Evolutionary conservation across 495 filamentous ascomycete genomes (phyloP), one percentile per base, ranked within the genome.

Genomic region (Penicillium waksmanii): DNA sequence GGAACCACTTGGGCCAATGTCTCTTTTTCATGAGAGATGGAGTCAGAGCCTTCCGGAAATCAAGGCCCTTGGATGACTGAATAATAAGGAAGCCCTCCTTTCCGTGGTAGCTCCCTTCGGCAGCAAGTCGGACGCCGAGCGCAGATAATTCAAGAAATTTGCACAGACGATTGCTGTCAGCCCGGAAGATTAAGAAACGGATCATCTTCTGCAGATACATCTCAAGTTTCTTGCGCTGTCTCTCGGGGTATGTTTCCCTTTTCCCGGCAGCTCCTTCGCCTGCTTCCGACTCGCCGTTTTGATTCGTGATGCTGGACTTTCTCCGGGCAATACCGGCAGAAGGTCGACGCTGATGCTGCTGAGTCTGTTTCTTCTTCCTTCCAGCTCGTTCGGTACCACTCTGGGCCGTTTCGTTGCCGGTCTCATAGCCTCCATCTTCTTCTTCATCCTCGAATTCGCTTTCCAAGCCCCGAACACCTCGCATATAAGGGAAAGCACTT

Each of bases 21-120:
- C 92, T 84, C 44, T 86, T 85, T 64, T 89, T 89, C 61, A 97
- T 77, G 57, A 89, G 82, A 23, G 80, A 77, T 0, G 93, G 92
- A 7, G 82, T 91, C 67, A 93, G 82, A 36, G 92, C 87, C 60
- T 88, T 87, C 48, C 92, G 83, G 72, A 96, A 93, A 69, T 97
- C 94, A 50, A 96, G 84, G 15, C 94, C 94, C 63, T 96, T 96
- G 0, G 89, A 87, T 40, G 92, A 95, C 66, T 93, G 89, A 49
- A 98, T 95, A 55, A 96, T 86, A 50, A 98, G 78, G 65, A 91
- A 93, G 10, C 95, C 96, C 76, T 99, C 96, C 72, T 99, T 99
- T 33, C 95, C 95, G 69, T 98, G 96, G 66, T 96, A 98, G 64
- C 92, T 95, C 15, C 91, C 93, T 73, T 99, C 95, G 7, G 93